A percentile compares a stretch with the other conserved stretches of the same genome.
Conservation (phyloP, 345 rosid species). For the Aethionema arabicum region DNA sequence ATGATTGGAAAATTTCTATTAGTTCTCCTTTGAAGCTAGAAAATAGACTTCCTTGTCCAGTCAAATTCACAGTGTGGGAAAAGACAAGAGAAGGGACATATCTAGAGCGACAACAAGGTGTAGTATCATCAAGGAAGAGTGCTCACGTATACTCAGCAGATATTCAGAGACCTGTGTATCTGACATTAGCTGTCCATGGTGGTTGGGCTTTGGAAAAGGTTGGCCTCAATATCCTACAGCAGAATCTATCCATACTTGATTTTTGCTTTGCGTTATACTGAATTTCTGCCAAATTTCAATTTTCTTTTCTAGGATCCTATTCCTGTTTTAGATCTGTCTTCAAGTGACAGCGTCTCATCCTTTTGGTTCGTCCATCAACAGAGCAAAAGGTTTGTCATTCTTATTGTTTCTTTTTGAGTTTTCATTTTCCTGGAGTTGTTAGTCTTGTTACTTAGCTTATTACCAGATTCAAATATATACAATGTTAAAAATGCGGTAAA, state of each 20-base stretch:
- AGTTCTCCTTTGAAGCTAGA: slow-evolving; percentile 89
- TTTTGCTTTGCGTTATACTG: neutral
- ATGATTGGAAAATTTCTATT: slow-evolving; percentile 92
- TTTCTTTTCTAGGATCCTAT: slow-evolving; percentile 65
- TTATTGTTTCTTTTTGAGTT: neutral
- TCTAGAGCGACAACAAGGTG: slow-evolving; percentile 64
- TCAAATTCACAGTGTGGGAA: slow-evolving; percentile 87
- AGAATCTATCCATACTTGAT: slow-evolving; percentile 14
- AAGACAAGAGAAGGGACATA: slow-evolving; percentile 69
- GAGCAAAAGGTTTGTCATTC: slow-evolving; percentile 74
- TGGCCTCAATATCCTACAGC: slow-evolving; percentile 21
- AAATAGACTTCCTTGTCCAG: slow-evolving; percentile 89
- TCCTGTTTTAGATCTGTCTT: slow-evolving; percentile 75
- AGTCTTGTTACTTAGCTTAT: slow-evolving; percentile 14
- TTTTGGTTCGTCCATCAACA: slow-evolving; percentile 95
- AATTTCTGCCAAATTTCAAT: slow-evolving; percentile 10
- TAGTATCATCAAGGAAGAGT: slow-evolving; percentile 56
- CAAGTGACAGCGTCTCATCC: slow-evolving; percentile 66
- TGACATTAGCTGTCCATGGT: slow-evolving; percentile 73
- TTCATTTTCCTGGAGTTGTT: slow-evolving; percentile 13
- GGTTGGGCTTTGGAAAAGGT: slow-evolving; percentile 98
- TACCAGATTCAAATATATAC: slow-evolving; percentile 8
- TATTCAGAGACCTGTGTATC: slow-evolving; percentile 69
- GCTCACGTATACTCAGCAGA: slow-evolving; percentile 72
- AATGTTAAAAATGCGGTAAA: slow-evolving; percentile 8